phyloP scores from a whole-genome alignment of 139 green algal species.

The Nannochloris sp. region DNA sequence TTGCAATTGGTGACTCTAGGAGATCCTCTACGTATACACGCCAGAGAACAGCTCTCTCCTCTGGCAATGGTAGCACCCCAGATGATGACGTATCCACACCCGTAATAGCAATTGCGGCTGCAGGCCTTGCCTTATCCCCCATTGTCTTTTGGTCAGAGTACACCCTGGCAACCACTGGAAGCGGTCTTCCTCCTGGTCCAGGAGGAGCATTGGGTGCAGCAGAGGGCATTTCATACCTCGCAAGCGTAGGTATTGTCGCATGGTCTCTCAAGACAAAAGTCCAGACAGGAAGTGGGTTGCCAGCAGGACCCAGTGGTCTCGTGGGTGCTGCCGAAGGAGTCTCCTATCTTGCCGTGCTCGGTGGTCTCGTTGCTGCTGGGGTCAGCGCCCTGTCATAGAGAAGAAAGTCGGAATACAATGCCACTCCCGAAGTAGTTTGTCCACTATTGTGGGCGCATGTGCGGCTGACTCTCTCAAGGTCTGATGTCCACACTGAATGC shows the following conservation, averaged over 20 bases:
- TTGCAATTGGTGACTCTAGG: no score
- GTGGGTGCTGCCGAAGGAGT: conserved; percentile 52
- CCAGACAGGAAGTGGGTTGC: conserved; percentile 59
- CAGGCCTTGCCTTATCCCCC: conserved; percentile 33
- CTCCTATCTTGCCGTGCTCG: conserved; percentile 22
- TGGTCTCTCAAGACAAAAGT: conserved; percentile 61
- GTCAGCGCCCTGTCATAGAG: neutral
- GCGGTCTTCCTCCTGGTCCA: conserved; percentile 48
- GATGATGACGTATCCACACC: neutral
- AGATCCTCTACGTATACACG: neutral
- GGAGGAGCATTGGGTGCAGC: conserved; percentile 29
- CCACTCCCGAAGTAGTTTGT: neutral
- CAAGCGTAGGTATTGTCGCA: conserved; percentile 58
- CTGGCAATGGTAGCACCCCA: neutral
- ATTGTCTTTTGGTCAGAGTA: conserved; percentile 44
- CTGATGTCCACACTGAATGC: neutral
- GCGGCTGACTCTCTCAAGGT: no score
- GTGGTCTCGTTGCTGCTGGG: conserved; percentile 7
- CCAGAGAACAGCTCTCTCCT: neutral
- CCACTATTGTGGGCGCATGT: no score
- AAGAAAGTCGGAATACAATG: neutral
- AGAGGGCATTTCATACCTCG: conserved; percentile 31
- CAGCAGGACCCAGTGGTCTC: conserved; percentile 53
- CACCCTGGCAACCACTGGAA: conserved; percentile 56
- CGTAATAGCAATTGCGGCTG: conserved; percentile 7